Evolutionary conservation across 192 early-diverging fungal species (phyloP).

Genomic region (Mortierella alpina): DNA sequence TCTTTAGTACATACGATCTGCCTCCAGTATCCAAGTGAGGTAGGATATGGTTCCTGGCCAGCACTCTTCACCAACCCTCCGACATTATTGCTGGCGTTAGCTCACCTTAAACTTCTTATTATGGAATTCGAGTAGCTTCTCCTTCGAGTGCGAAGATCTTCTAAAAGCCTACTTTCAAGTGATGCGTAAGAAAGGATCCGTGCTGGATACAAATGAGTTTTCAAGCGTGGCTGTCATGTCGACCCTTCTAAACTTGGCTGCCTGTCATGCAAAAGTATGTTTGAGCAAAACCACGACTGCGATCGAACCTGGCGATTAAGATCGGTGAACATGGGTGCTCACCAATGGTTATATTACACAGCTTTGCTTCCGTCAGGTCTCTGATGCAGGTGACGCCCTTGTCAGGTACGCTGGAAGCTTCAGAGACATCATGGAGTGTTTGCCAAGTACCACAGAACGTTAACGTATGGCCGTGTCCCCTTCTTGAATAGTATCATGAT

Average conservation of each 20-base stretch:
- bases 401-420: constrained; percentile 19
- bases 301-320: neutral
- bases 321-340: neutral
- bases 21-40: constrained; percentile 36
- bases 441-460: neutral
- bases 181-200: constrained; percentile 23
- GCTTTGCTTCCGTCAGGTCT: constrained; percentile 28
- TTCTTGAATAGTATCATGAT: constrained; percentile 34
- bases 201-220: constrained; percentile 8
- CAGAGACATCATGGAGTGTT: neutral
- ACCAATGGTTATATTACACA: neutral
- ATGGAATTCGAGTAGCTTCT: constrained; percentile 1
- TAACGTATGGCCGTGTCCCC: neutral
- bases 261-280: constrained; percentile 39
- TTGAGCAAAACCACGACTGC: neutral
- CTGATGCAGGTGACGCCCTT: constrained; percentile 26
- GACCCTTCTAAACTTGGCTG: constrained; percentile 25
- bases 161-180: constrained; percentile 32
- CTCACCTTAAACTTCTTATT: neutral
- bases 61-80: neutral
- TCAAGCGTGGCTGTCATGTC: constrained; percentile 36
- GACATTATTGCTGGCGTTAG: neutral
- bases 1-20: constrained; percentile 21
- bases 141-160: constrained; percentile 13
- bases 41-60: neutral